These are phyloP conservation scores for Pseudocercospora ulei DNA, from an alignment of 2,329 filamentous ascomycete species.

Conservation along the genomic window DNA sequence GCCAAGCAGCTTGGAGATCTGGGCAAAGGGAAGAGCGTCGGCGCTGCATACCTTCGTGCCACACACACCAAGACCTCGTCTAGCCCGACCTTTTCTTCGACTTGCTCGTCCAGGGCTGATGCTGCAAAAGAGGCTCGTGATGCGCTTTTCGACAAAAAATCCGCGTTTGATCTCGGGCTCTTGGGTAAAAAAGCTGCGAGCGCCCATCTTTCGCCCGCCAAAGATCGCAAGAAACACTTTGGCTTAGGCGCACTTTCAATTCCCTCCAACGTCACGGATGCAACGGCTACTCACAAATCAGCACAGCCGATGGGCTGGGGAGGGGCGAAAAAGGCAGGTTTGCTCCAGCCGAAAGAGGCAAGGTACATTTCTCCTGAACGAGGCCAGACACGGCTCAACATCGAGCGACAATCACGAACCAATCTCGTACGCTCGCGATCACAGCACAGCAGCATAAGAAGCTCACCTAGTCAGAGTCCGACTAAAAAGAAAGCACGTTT, in stretches of 20 bases:
- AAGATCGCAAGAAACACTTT: constrained; percentile 35
- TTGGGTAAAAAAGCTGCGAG: constrained; percentile 39
- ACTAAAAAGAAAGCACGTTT: constrained; percentile 44
- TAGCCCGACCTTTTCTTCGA: constrained; percentile 18
- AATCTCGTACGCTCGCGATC: constrained; percentile 19
- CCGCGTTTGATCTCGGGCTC: constrained; percentile 37
- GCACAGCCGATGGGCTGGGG: constrained; percentile 43
- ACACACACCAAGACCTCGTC: constrained; percentile 18
- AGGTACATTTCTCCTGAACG: constrained; percentile 28
- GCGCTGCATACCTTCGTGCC: constrained; percentile 58
- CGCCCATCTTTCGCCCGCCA: constrained; percentile 38
- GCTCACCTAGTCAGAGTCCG: constrained; percentile 33
- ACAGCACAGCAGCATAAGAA: constrained; percentile 21
- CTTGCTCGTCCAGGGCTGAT: constrained; percentile 11
- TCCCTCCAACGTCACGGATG: constrained; percentile 21
- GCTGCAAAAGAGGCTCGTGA: constrained; percentile 21
- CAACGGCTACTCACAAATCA: constrained; percentile 20
- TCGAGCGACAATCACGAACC: constrained; percentile 7
- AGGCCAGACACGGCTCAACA: constrained; percentile 28
- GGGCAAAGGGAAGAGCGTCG: constrained; percentile 57
- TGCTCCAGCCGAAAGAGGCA: constrained; percentile 33
- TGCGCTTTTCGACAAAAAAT: constrained; percentile 23
- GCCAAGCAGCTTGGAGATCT: constrained; percentile 56
- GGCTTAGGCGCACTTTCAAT: constrained; percentile 32
- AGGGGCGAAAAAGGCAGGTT: constrained; percentile 38